phyloP scores from a whole-genome alignment of 176 grass and related monocot genomes.

The Eremochloa ophiuroides region DNA sequence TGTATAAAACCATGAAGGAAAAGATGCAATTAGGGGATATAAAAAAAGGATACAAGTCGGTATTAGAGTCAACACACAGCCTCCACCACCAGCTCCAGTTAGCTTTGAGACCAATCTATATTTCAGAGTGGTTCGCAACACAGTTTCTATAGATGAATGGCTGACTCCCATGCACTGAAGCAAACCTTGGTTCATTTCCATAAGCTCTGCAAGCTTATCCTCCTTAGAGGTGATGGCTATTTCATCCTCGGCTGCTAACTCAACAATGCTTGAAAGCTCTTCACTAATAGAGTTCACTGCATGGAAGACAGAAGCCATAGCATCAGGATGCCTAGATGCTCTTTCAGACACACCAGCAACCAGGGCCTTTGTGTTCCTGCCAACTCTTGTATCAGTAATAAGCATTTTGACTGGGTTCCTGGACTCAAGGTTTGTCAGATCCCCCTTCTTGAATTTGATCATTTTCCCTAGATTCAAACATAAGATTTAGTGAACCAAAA shows the following conservation, averaged over 20 bases:
- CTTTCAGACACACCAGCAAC: conserved; percentile 78
- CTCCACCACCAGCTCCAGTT: conserved; percentile 91
- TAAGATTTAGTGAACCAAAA: conserved; percentile 16
- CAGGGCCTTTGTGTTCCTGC: conserved; percentile 85
- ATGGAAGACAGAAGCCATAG: conserved; percentile 64
- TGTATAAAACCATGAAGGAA: not conserved
- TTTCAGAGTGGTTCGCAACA: conserved; percentile 62
- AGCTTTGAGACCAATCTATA: conserved; percentile 82
- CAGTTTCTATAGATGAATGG: conserved; percentile 74
- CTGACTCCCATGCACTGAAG: conserved; percentile 91
- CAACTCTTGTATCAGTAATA: conserved; percentile 82
- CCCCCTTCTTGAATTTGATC: conserved; percentile 87
- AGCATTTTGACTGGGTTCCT: conserved; percentile 77
- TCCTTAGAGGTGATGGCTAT: conserved; percentile 60
- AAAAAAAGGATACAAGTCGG: conserved; percentile 79
- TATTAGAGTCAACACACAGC: conserved; percentile 86
- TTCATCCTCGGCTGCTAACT: conserved; percentile 56
- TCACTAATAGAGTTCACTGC: conserved; percentile 79
- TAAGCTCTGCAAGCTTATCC: conserved; percentile 79
- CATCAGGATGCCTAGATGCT: conserved; percentile 59
- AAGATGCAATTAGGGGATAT: not conserved
- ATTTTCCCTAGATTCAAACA: conserved; percentile 53
- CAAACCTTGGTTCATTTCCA: conserved; percentile 98
- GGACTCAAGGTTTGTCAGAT: conserved; percentile 51
- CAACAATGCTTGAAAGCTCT: conserved; percentile 61